Evolutionary conservation across 768 basidiomycete genomes (phyloP).

Genomic region (Cystofilobasidium capitatum): DNA sequence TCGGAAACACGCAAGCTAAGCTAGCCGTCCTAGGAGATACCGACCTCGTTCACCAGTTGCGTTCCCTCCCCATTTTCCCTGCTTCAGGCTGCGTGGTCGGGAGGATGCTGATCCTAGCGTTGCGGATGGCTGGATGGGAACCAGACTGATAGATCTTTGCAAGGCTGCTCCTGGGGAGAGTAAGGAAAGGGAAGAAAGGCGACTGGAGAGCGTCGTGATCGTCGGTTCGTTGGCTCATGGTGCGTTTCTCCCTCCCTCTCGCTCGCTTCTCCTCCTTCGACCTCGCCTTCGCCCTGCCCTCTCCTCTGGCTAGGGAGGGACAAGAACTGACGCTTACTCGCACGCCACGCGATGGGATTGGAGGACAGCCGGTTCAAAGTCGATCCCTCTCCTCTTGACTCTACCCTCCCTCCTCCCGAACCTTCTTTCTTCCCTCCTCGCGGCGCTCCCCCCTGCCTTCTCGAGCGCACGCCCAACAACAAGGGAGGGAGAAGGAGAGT

Average conservation of each 20-base stretch:
- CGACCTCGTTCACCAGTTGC: neutral
- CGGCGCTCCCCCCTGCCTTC: neutral
- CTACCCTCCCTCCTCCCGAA: neutral
- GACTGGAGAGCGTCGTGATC: neutral
- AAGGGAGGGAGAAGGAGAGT: neutral
- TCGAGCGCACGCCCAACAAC: neutral
- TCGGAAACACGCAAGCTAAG: neutral
- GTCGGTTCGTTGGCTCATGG: neutral
- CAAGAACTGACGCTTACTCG: too few species aligned
- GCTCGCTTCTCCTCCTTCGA: neutral
- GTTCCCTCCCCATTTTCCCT: neutral
- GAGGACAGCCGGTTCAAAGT: neutral
- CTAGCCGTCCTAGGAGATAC: neutral
- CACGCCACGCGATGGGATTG: too few species aligned
- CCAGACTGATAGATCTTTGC: neutral
- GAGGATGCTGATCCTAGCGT: too few species aligned
- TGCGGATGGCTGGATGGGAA: too few species aligned
- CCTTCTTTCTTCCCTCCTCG: neutral
- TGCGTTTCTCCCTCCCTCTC: neutral
- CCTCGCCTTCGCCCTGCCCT: neutral
- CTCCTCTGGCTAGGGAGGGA: too few species aligned
- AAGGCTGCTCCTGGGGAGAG: neutral
- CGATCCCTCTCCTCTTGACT: neutral
- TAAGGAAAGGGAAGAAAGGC: neutral
- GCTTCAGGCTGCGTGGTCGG: too few species aligned